Base-by-base conservation (phyloP, 2,329 filamentous ascomycete species). In the Colletotrichum tanaceti region DNA sequence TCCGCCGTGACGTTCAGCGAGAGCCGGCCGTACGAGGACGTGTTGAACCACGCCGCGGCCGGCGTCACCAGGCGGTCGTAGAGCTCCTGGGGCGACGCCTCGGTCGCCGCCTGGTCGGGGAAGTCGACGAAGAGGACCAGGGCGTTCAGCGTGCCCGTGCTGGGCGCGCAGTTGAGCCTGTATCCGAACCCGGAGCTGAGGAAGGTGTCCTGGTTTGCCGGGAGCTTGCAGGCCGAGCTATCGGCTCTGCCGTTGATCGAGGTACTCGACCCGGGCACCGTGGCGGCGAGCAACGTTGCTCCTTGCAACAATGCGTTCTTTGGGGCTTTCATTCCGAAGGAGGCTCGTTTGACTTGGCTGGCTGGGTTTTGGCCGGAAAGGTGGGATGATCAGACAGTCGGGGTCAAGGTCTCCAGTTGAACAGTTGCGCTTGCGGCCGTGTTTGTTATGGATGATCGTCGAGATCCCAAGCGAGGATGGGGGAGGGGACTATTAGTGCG, bases 111-210 rank as follows among this genome's bases (percentile, higher is more conserved):
- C 39, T 49, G 58, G 11, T 79, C 78, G 1, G 71, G 63, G 57
- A 79, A 80, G 71, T 80, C 78, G 60, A 80, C 73, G 65, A 80
- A 80, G 39, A 81, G 72, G 78, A 81, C 79, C 62, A 73, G 75
- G 18, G 73, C 77, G 11, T 63, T 71, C 1, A 79, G 70, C 0
- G 73, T 74, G 10, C 79, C 79, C 0, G 71, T 74, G 60, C 75
- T 76, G 0, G 78, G 73, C 2, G 76, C 76, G 62, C 77, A 80
- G 62, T 77, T 72, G 11, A 70, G 38, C 9, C 72, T 58, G 63
- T 71, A 73, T 7, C 72, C 73, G 67, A 78, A 78, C 0, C 78
- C 78, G 3, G 71, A 55, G 70, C 77, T 78, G 5, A 76, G 72
- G 50, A 73, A 72, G 5, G 75, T 73, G 54, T 68, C 61, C 22